A percentile compares a stretch with the other conserved stretches of the same genome.
These are phyloP conservation scores for Talaromyces pinophilus DNA, from an alignment of 2,329 filamentous ascomycete genomes.

Conservation along the genomic window DNA sequence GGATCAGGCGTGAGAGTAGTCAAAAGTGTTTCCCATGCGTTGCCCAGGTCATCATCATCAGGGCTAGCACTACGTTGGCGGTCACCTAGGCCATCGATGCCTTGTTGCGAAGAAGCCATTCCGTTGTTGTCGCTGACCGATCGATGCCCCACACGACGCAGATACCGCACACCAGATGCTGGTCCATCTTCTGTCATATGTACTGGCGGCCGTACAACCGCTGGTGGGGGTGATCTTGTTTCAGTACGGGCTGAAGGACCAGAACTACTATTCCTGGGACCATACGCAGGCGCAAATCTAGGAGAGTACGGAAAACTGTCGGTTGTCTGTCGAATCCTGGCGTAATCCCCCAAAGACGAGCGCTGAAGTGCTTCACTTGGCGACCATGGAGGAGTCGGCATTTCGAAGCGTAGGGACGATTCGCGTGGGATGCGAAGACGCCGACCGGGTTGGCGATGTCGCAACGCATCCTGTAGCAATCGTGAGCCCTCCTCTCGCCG, in stretches of 20 bases:
- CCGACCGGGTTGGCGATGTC: slow-evolving; percentile 36
- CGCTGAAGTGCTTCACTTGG: slow-evolving; percentile 31
- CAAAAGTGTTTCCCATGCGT: slow-evolving; percentile 76
- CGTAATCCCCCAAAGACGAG: slow-evolving; percentile 28
- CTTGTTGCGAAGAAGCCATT: slow-evolving; percentile 27
- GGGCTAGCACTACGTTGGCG: slow-evolving; percentile 80
- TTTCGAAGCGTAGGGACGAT: slow-evolving; percentile 36
- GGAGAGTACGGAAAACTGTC: slow-evolving; percentile 40
- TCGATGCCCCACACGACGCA: slow-evolving; percentile 41
- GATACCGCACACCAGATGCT: slow-evolving; percentile 26
- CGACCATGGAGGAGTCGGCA: slow-evolving; percentile 32
- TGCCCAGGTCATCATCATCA: slow-evolving; percentile 52
- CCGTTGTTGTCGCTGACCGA: slow-evolving; percentile 31
- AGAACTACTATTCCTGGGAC: slow-evolving; percentile 32
- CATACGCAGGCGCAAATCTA: slow-evolving; percentile 48
- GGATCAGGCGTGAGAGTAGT: slow-evolving; percentile 79
- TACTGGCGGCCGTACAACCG: slow-evolving; percentile 25
- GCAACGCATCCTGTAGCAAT: slow-evolving; percentile 38
- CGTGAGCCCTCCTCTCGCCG: slow-evolving; percentile 39
- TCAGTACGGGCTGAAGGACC: slow-evolving; percentile 29
- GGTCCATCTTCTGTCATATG: slow-evolving; percentile 27
- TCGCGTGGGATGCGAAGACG: slow-evolving; percentile 42
- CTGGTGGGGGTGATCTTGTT: slow-evolving; percentile 25
- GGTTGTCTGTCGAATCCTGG: slow-evolving; percentile 24
- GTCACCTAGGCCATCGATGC: slow-evolving; percentile 75